Conservation (phyloP, 805 yeast genomes). For the Lipomyces mesembrius region DNA sequence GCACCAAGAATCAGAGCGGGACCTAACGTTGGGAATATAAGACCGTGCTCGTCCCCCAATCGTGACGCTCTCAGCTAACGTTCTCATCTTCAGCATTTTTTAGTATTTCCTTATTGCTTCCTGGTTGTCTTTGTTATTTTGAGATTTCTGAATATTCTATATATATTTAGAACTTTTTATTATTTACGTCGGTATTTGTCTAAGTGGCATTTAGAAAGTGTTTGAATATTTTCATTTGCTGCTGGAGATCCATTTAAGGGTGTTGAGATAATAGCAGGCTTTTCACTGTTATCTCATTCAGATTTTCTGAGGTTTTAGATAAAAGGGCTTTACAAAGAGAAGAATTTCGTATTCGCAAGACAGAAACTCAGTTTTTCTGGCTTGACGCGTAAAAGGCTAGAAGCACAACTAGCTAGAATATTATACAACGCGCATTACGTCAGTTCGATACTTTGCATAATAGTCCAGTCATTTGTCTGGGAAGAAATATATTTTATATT, state of each 20-base stretch:
- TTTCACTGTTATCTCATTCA: background rate
- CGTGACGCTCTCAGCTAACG: no score
- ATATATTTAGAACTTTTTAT: background rate
- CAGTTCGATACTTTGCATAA: background rate
- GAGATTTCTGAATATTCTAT: background rate
- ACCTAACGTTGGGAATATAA: no score
- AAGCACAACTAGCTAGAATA: background rate
- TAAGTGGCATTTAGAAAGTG: background rate
- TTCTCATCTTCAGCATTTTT: background rate
- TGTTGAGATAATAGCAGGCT: background rate
- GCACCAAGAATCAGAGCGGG: no score
- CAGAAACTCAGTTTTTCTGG: background rate
- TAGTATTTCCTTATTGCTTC: background rate
- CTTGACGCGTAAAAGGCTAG: background rate
- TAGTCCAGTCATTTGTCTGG: constrained; percentile 1
- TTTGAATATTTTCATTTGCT: background rate
- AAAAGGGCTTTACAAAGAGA: background rate
- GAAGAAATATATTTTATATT: constrained; percentile 44
- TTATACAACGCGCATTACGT: no score
- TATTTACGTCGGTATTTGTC: background rate
- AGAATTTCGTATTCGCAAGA: background rate
- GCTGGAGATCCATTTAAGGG: background rate
- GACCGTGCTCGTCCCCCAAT: no score
- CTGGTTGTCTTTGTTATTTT: background rate
- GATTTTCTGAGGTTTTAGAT: background rate